Evolutionary conservation across 1,284 basidiomycete species (phyloP).

Genomic region (Cystobasidium pallidum): DNA sequence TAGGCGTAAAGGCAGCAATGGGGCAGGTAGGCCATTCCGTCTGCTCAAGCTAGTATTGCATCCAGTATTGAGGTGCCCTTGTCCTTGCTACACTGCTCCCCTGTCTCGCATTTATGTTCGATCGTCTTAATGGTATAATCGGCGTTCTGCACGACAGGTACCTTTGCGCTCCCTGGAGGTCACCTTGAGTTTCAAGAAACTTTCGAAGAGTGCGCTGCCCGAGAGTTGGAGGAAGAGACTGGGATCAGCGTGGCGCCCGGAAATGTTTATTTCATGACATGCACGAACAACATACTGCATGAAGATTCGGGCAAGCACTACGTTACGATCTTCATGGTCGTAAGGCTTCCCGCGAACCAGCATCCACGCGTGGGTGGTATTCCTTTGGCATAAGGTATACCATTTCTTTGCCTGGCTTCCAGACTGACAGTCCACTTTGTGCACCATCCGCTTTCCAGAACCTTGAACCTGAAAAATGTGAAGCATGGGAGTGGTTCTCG

Average conservation of each 20-base stretch:
- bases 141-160: conserved; percentile 34
- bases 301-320: conserved; percentile 52
- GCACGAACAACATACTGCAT: conserved; percentile 45
- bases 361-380: conserved; percentile 13
- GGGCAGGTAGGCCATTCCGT: conserved; percentile 48
- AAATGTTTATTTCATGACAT: conserved; percentile 47
- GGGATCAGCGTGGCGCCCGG: conserved; percentile 51
- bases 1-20: conserved; percentile 53
- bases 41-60: background rate
- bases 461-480: conserved; percentile 53
- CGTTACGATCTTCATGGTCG: conserved; percentile 55
- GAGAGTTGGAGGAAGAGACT: conserved; percentile 55
- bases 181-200: conserved; percentile 55
- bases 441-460: conserved; percentile 42
- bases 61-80: background rate
- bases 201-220: conserved; percentile 52
- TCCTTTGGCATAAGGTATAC: background rate
- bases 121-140: background rate
- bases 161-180: conserved; percentile 53
- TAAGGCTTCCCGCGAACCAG: conserved; percentile 40
- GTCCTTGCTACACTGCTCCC: background rate
- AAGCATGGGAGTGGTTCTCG: conserved; percentile 54
- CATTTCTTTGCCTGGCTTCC: background rate
- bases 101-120: background rate
- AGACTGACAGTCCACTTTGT: background rate